Evolutionary conservation across 495 filamentous ascomycete species (phyloP), one percentile per base, ranked within the genome.

Genomic region (Neurospora tetraspora): DNA sequence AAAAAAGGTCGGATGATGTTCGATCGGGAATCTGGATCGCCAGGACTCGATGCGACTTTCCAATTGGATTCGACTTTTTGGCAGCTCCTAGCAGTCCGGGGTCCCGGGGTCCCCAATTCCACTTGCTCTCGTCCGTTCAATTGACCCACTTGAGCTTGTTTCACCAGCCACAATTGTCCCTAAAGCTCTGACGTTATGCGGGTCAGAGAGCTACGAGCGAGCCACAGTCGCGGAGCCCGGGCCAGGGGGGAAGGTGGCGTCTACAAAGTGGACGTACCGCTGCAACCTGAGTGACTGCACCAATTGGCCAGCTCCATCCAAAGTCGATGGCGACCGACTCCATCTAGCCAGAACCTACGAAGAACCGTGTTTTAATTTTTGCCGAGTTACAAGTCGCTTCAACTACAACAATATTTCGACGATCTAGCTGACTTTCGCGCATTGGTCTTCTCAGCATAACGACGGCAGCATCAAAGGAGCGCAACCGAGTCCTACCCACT

Each of bases 291-390:
- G 27, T 65, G 53, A 59, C 47, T 20, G 45, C 53, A 65, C 23
- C 53, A 65, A 65, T 65, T 65, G 53, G 53, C 53, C 27, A 65
- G 53, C 27, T 16, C 53, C 27, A 34, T 61, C 45, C 8, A 4
- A 53, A 53, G 45, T 53, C 20, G 47, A 59, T 7, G 14, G 53
- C 53, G 23, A 61, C 53, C 53, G 53, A 61, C 53, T 61, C 53
- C 53, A 59, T 59, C 47, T 27, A 59, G 12, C 47, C 47, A 61
- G 53, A 65, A 18, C n/a, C n/a, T n/a, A n/a, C 53, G 34, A 7
- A 34, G 53, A 27, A 65, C 53, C 27, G 53, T 65, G 53, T 34
- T 65, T 65, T 34, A 65, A 18, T 65, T 34, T 76, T 74, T 74
- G 42, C 70, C 43, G 65, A 36, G 43, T 69, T 68, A 69, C 71